Evolutionary conservation across 116 monocot species (phyloP).

Genomic region (Cymodocea nodosa): DNA sequence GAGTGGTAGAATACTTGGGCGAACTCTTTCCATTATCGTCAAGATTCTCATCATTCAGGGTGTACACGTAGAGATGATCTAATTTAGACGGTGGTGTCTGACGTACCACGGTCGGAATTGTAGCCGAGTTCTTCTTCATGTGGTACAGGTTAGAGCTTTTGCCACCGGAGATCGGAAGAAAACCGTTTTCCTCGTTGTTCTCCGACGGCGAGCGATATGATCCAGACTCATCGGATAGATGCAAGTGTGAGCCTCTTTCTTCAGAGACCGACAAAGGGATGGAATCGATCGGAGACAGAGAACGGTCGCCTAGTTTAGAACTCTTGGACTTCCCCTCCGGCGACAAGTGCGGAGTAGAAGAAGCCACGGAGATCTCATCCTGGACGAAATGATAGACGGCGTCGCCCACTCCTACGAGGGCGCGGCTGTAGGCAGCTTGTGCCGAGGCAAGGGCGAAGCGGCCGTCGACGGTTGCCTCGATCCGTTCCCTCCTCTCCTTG

Average conservation of each 20-base stretch:
- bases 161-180: neutral
- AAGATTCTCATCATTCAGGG: conserved; percentile 4
- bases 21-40: neutral
- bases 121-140: too few relatives aligned
- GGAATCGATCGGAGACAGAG: neutral
- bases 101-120: neutral
- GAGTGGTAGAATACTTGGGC: neutral
- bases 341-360: neutral
- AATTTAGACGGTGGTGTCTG: conserved; percentile 5
- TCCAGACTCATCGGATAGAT: neutral
- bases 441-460: conserved; percentile 42
- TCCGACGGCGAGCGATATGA: conserved; percentile 15
- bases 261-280: neutral
- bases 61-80: neutral
- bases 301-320: too few relatives aligned
- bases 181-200: conserved; percentile 5
- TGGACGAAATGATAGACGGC: conserved; percentile 41
- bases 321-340: neutral
- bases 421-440: conserved; percentile 36
- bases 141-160: neutral
- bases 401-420: conserved; percentile 36
- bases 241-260: conserved; percentile 4
- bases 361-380: conserved; percentile 19
- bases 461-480: conserved; percentile 27
- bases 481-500: conserved; percentile 30